Base-by-base conservation (phyloP, 108 stramenopile genomes). In the Conticribra weissflogii region DNA sequence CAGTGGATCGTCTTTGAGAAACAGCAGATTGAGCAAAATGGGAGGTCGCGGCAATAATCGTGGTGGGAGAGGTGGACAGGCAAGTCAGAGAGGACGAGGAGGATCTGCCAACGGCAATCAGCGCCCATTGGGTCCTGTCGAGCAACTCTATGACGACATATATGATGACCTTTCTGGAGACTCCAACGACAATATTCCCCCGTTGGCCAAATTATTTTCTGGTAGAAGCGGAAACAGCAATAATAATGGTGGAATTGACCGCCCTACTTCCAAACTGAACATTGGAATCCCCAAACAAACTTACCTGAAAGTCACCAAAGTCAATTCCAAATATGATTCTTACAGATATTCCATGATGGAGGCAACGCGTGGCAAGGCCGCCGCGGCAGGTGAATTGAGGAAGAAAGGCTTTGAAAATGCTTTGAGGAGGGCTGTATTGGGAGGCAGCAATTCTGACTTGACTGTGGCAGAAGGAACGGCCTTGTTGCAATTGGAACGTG, bases 131-230 rank as follows among this genome's bases (percentile, higher is more conserved):
- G 74, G 74, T 1, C 76, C 92, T 0, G 78, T 86, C 5, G 72
- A 85, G 30, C 78, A 85, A 65, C 79, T 93, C 30, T 93, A 93
- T 79, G 84, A 84, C 52, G 92, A 93, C 63, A 69, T 93, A 29
- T 93, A 93, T 57, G 85, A 83, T 3, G 78, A 78, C 54, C 34
- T 59, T 22, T 67, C 77, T 33, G 65, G 76, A 62, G 49, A 71
- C 18, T 56, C 51, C 22, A 59, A 61, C 27, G 22, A 9, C 0
- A 30, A 51, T 25, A 30, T 50, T 25, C 45, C 51, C 18, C 66
- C 77, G 14, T 15, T 67, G 2, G 16, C 54, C 45, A 68, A 63
- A 63, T 30, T 69, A 9, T 57, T 76, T 32, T 18, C 23, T 24
- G 45, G 28, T 1, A 47, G 31, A 31, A 34, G 61, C 8, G 52